Percentiles rank a stretch among this genome's conserved stretches.
These are phyloP conservation scores for Penicillium longicatenatum DNA, from an alignment of 495 filamentous ascomycete genomes.

Conservation along the genomic window DNA sequence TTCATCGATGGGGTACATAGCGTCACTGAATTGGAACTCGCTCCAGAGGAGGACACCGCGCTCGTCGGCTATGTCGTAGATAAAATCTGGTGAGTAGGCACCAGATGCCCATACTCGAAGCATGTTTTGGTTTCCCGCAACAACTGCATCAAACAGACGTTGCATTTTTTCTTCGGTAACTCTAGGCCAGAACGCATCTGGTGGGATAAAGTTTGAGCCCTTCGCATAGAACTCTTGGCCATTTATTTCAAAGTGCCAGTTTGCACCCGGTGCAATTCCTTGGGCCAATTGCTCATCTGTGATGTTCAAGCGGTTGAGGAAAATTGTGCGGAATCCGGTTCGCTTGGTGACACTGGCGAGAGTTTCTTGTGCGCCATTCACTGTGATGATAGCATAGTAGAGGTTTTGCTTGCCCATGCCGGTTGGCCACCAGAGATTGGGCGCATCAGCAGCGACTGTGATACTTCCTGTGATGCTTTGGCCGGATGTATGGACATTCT, in stretches of 20 bases:
- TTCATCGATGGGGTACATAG: slow-evolving; percentile 59
- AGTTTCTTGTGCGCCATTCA: slow-evolving; percentile 34
- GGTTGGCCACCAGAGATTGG: slow-evolving; percentile 66
- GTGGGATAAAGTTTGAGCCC: slow-evolving; percentile 67
- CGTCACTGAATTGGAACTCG: slow-evolving; percentile 68
- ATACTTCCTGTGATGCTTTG: slow-evolving; percentile 55
- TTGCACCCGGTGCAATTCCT: slow-evolving; percentile 63
- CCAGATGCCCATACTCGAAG: slow-evolving; percentile 68
- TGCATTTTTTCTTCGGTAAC: slow-evolving; percentile 57
- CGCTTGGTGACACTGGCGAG: slow-evolving; percentile 55
- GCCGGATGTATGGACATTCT: slow-evolving; percentile 44
- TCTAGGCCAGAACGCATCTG: slow-evolving; percentile 67
- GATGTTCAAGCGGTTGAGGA: slow-evolving; percentile 62
- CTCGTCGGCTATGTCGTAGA: slow-evolving; percentile 69
- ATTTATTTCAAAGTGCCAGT: slow-evolving; percentile 73
- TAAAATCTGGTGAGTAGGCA: slow-evolving; percentile 65
- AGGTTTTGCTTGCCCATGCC: slow-evolving; percentile 61
- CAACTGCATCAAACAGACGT: slow-evolving; percentile 56
- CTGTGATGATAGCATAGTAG: slow-evolving; percentile 57
- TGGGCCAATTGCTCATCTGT: slow-evolving; percentile 56
- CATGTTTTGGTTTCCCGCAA: slow-evolving; percentile 69
- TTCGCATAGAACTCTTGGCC: slow-evolving; percentile 70
- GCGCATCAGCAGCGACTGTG: slow-evolving; percentile 43
- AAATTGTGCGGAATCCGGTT: slow-evolving; percentile 67
- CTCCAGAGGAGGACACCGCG: slow-evolving; percentile 67